phyloP scores from a whole-genome alignment of 148 eudicot genomes.

The Arbutus unedo region DNA sequence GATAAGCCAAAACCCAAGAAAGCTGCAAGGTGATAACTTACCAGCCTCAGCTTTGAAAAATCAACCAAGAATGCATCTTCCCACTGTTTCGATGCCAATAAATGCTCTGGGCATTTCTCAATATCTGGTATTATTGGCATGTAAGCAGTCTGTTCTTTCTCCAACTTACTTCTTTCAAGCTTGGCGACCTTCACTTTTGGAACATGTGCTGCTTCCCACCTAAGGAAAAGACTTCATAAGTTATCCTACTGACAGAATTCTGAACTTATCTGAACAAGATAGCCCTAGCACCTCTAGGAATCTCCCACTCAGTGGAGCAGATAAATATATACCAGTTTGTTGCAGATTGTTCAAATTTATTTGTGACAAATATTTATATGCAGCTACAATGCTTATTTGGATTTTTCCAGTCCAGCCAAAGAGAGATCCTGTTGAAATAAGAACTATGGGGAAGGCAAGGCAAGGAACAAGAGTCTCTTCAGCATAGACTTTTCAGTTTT shows the following conservation, averaged over 20 bases:
- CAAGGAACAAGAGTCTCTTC: background rate
- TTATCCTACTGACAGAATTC: background rate
- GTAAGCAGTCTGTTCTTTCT: slow-evolving; percentile 69
- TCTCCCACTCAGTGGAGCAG: background rate
- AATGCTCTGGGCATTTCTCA: slow-evolving; percentile 66
- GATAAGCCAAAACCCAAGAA: background rate
- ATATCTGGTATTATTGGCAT: slow-evolving; percentile 91
- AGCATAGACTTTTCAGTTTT: background rate
- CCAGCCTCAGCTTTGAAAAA: slow-evolving; percentile 77
- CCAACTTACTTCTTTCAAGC: slow-evolving; percentile 43
- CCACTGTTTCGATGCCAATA: slow-evolving; percentile 70
- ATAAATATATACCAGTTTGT: background rate
- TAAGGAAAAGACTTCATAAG: slow-evolving; percentile 23
- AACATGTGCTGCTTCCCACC: slow-evolving; percentile 84
- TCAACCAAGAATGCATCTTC: slow-evolving; percentile 74
- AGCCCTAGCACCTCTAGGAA: background rate
- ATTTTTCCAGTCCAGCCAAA: no score
- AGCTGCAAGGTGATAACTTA: slow-evolving; percentile 15
- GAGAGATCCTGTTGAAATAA: background rate
- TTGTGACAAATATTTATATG: background rate
- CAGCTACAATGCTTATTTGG: background rate
- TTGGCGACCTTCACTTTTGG: slow-evolving; percentile 82
- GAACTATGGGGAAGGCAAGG: background rate
- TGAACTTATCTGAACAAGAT: background rate
- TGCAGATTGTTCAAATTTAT: background rate